Conservation (phyloP, 1,139 yeast species). For the Suhomyces taliae region DNA sequence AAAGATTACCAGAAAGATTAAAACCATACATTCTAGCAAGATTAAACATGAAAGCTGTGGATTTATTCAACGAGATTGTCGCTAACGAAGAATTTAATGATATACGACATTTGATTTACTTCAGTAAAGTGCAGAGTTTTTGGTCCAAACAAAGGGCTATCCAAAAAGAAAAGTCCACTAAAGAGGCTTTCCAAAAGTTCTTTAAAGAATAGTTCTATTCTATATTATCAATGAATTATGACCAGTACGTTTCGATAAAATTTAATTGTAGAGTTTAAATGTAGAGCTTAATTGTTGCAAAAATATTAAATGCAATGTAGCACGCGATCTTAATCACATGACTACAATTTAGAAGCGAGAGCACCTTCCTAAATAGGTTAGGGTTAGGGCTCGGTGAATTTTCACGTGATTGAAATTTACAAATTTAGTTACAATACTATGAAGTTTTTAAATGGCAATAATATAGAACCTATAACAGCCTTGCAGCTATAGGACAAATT, state of each 20-base stretch:
- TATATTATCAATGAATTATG: constrained; percentile 6
- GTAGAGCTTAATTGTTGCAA: neutral
- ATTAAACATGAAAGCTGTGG: constrained; percentile 19
- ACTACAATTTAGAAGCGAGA: no score
- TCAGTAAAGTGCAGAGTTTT: constrained; percentile 21
- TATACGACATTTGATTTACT: constrained; percentile 16
- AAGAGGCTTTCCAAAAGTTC: constrained; percentile 19
- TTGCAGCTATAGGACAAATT: neutral
- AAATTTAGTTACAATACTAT: neutral
- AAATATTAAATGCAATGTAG: neutral
- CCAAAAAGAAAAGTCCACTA: constrained; percentile 17
- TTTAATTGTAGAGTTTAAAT: no score
- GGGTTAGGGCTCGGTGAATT: constrained; percentile 16
- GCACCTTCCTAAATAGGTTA: constrained; percentile 11
- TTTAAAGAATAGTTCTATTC: constrained; percentile 9
- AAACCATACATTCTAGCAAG: constrained; percentile 19
- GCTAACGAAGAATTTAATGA: constrained; percentile 13
- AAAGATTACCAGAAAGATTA: constrained; percentile 19
- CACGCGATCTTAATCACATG: neutral
- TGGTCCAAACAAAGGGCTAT: constrained; percentile 21
- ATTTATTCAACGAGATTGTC: constrained; percentile 18
- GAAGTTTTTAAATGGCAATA: neutral
- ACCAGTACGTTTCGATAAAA: neutral
- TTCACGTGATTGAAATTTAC: constrained; percentile 12
- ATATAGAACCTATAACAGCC: neutral